Evolutionary conservation across 257 asterid species (phyloP).

Genomic region (Ophiorrhiza pumila): DNA sequence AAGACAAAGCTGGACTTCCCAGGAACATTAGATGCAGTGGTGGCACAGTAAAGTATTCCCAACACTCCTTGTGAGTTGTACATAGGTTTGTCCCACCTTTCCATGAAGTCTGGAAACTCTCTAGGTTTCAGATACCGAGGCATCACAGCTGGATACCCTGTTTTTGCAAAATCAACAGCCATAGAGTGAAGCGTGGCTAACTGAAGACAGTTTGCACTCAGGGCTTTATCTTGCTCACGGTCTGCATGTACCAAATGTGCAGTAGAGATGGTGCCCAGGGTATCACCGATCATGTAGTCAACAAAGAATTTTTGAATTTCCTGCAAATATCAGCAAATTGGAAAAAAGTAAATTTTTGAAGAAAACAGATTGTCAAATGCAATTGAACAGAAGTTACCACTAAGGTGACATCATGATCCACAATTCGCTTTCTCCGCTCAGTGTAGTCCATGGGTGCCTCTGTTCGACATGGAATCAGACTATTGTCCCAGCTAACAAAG

Average conservation of each 20-base stretch:
- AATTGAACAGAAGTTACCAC: constrained; percentile 44
- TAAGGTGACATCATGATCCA: constrained; percentile 83
- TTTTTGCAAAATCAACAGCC: constrained; percentile 97
- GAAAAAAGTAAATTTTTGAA: not conserved
- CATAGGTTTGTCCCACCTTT: constrained; percentile 79
- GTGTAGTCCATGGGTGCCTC: constrained; percentile 95
- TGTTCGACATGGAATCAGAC: constrained; percentile 57
- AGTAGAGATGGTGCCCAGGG: constrained; percentile 82
- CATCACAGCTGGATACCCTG: constrained; percentile 97
- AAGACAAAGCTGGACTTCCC: constrained; percentile 22
- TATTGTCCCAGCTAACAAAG: constrained; percentile 86
- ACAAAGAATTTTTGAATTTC: constrained; percentile 87
- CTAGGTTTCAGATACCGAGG: constrained; percentile 64
- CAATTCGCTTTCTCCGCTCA: constrained; percentile 71
- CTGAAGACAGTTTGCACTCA: constrained; percentile 73
- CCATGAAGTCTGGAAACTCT: constrained; percentile 93
- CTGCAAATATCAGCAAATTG: constrained; percentile 37
- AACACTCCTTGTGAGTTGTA: constrained; percentile 61
- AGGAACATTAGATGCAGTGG: constrained; percentile 23
- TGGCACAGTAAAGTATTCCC: constrained; percentile 86
- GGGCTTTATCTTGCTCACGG: constrained; percentile 75
- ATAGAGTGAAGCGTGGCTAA: constrained; percentile 85
- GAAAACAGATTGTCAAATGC: not conserved
- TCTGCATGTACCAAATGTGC: constrained; percentile 91
- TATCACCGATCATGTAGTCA: constrained; percentile 79